Conservation (phyloP, 1,284 basidiomycete genomes). For the Phylloboletellus chloephorus region DNA sequence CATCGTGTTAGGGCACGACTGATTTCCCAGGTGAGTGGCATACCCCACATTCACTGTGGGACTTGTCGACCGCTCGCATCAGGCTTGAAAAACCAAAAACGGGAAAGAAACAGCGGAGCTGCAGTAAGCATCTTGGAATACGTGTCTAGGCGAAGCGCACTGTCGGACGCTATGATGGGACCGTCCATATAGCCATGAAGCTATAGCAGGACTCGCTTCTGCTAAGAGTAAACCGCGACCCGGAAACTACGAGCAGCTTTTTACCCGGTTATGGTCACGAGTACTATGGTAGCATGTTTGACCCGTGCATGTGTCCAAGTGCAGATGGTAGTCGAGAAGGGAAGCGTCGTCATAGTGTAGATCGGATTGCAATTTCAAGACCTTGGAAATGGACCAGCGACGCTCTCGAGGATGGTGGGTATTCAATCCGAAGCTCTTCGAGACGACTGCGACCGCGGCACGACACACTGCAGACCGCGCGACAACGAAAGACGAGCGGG, state of each 20-base stretch:
- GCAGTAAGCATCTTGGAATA: not conserved
- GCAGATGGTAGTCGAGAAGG: not conserved
- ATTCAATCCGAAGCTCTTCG: too few species aligned
- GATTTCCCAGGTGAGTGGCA: conserved; percentile 49
- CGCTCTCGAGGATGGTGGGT: too few species aligned
- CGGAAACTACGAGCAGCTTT: too few species aligned
- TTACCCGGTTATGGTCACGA: not conserved
- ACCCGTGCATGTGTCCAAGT: not conserved
- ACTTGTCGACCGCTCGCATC: conserved; percentile 11
- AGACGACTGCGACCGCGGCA: too few species aligned
- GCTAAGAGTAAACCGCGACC: too few species aligned
- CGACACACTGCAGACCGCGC: too few species aligned
- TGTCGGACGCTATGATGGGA: not conserved
- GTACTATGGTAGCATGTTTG: not conserved
- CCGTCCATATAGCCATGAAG: too few species aligned
- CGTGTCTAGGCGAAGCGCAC: not conserved
- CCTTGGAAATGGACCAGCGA: too few species aligned
- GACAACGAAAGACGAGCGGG: too few species aligned
- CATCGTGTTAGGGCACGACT: conserved; percentile 46
- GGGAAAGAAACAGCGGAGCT: not conserved
- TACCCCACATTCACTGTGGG: conserved; percentile 47
- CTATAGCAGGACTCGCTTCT: not conserved
- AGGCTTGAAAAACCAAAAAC: conserved; percentile 5
- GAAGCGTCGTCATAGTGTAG: not conserved
- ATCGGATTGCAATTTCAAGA: not conserved